Base-by-base conservation (phyloP, 169 alveolate species). In the Miamiensis avidus region DNA sequence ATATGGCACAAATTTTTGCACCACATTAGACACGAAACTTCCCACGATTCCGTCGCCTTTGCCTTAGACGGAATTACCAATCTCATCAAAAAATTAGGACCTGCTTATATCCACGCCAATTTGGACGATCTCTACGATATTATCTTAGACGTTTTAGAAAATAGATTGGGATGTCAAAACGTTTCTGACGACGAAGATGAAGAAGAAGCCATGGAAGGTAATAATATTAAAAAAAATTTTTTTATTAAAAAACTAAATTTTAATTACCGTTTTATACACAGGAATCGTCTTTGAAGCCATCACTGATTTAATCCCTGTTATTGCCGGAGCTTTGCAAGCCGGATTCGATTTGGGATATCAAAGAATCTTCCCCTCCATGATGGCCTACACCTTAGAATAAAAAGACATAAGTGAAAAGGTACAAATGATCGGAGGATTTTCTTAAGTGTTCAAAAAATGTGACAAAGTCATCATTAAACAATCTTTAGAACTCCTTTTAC, bases 361-460 rank as follows among this genome's bases (percentile, higher is more conserved):
- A 34, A 86, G 82, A 65, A 74, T 91, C 28, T 86, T 75, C 29
- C 93, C 91, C 31, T 32, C 75, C 75, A 84, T 93, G 49, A 74
- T 87, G 65, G 72, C 31, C n/a, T 74, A 89, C 65, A 78, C 82
- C 28, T 77, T 76, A 33, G 93, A 91, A 28, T 65, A 81, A 64
- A 79, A 89, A 75, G 93, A 93, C 31, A 90, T 81, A 32, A 82
- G 89, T 65, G 93, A 88, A 77, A 93, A 86, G 31, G 78, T 86
- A 29, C 81, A 89, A 72, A 89, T 84, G 49, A 85, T 91, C 82
- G 96, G 96, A 78, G 84, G 93, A 77, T 86, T 93, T 76, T 88
- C 93, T 75, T 87, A 93, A 85, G 65, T 85, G 27, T 89, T 93
- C 84, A 86, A 88, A 73, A 75, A 81, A 74, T 83, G 85, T 72